phyloP scores from a whole-genome alignment of 345 rosid genomes.

The Clausena lansium region DNA sequence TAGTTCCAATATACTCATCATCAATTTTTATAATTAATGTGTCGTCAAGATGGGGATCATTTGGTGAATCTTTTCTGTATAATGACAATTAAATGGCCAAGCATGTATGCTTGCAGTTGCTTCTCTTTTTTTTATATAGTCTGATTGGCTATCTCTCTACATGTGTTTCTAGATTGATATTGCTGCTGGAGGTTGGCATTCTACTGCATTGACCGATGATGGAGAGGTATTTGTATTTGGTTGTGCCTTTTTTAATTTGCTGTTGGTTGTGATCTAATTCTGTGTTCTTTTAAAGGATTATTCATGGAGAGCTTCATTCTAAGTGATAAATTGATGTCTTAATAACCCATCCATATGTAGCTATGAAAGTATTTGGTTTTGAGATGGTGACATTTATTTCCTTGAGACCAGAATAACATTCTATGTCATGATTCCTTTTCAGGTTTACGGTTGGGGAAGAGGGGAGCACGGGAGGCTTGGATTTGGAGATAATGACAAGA shows the following conservation, averaged over 20 bases:
- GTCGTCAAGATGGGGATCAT: background rate
- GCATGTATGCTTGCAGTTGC: conserved; percentile 9
- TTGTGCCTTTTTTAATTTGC: too few relatives aligned
- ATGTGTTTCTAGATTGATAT: conserved; percentile 75
- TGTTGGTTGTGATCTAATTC: background rate
- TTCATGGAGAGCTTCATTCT: background rate
- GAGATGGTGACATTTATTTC: background rate
- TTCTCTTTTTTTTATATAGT: background rate
- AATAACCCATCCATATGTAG: background rate
- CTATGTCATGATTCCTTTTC: conserved; percentile 3
- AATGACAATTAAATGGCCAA: background rate
- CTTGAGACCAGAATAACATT: conserved; percentile 1
- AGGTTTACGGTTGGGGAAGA: conserved; percentile 99
- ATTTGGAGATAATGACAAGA: conserved; percentile 95
- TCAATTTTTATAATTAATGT: conserved; percentile 12
- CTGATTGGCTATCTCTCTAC: conserved; percentile 11
- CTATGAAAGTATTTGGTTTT: background rate
- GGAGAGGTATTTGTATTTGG: conserved; percentile 60
- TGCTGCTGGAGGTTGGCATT: conserved; percentile 99
- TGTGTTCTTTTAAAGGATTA: background rate
- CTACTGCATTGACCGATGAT: conserved; percentile 77
- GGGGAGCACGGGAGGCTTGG: conserved; percentile 99
- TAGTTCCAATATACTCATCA: background rate
- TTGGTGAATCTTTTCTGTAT: background rate
- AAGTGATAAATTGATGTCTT: background rate